Evolutionary conservation across 169 alveolate genomes (phyloP).

Genomic region (Babesia ovata): DNA sequence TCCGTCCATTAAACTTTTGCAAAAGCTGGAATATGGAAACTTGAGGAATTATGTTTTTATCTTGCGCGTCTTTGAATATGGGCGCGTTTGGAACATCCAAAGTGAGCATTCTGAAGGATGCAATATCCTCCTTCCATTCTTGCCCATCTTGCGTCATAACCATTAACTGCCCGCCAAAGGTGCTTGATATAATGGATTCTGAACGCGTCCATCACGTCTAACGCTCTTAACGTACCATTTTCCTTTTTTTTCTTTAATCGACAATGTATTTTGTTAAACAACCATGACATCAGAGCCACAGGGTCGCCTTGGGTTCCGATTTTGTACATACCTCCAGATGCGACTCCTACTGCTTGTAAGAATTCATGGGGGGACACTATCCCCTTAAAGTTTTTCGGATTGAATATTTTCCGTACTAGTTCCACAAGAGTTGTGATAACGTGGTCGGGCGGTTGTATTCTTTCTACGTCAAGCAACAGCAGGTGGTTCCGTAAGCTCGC

Average conservation of each 20-base stretch:
- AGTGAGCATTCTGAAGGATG: slow-evolving; percentile 71
- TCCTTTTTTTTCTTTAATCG: slow-evolving; percentile 60
- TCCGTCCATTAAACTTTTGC: slow-evolving; percentile 94
- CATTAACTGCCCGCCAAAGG: slow-evolving; percentile 88
- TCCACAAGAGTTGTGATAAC: slow-evolving; percentile 90
- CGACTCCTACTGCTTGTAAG: slow-evolving; percentile 85
- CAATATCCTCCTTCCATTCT: slow-evolving; percentile 56
- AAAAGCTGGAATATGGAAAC: slow-evolving; percentile 90
- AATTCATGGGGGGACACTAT: slow-evolving; percentile 97
- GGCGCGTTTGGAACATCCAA: slow-evolving; percentile 89
- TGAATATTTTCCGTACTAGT: slow-evolving; percentile 94
- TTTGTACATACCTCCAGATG: slow-evolving; percentile 72
- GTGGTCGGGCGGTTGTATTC: slow-evolving; percentile 80
- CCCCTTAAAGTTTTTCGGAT: slow-evolving; percentile 95
- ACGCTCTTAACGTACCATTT: slow-evolving; percentile 16
- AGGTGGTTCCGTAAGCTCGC: slow-evolving; percentile 67
- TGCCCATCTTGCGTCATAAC: slow-evolving; percentile 73
- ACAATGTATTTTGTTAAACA: slow-evolving; percentile 81
- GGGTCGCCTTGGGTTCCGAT: slow-evolving; percentile 93
- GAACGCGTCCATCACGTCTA: not conserved
- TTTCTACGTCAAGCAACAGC: slow-evolving; percentile 62
- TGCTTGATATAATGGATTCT: slow-evolving; percentile 72
- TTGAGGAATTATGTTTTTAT: slow-evolving; percentile 88
- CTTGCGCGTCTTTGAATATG: slow-evolving; percentile 90
- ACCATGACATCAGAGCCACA: slow-evolving; percentile 91